These are phyloP conservation scores for Leishmania turanica DNA, from an alignment of 208 protist genomes.

Conservation along the genomic window DNA sequence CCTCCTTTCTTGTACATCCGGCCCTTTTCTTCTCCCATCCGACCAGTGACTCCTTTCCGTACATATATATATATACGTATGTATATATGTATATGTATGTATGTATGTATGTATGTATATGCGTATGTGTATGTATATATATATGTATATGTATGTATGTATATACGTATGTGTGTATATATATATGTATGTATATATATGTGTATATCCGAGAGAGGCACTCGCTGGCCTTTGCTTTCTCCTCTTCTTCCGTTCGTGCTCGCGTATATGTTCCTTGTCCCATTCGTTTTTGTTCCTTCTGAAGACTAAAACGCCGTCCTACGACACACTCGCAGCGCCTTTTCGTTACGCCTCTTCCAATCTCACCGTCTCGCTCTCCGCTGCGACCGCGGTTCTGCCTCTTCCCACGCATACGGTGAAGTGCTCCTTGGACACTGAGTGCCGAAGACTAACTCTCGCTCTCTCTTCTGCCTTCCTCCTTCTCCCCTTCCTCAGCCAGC, in stretches of 20 bases:
- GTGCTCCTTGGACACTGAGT: neutral
- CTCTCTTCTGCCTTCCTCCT: neutral
- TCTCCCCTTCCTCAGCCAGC: neutral
- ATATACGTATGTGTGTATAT: neutral
- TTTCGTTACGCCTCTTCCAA: neutral
- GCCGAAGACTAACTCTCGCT: neutral
- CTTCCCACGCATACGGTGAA: neutral
- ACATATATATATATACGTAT: neutral
- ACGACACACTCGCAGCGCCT: neutral
- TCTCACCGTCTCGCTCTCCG: conserved; percentile 1
- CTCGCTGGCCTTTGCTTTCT: neutral
- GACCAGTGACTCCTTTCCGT: neutral
- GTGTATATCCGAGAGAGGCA: neutral
- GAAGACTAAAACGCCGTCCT: neutral
- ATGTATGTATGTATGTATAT: too few relatives aligned
- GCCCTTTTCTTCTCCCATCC: neutral
- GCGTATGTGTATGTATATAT: too few relatives aligned
- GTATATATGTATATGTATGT: too few relatives aligned
- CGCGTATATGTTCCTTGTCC: neutral
- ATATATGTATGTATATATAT: neutral
- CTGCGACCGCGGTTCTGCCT: neutral
- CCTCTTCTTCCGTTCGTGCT: neutral
- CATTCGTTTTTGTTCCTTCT: neutral
- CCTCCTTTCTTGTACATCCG: neutral
- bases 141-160: too few relatives aligned